A percentile compares a stretch with the other conserved stretches of the same genome.
Conservation (phyloP, 495 filamentous ascomycete species). For the Cladorrhinum samala region DNA sequence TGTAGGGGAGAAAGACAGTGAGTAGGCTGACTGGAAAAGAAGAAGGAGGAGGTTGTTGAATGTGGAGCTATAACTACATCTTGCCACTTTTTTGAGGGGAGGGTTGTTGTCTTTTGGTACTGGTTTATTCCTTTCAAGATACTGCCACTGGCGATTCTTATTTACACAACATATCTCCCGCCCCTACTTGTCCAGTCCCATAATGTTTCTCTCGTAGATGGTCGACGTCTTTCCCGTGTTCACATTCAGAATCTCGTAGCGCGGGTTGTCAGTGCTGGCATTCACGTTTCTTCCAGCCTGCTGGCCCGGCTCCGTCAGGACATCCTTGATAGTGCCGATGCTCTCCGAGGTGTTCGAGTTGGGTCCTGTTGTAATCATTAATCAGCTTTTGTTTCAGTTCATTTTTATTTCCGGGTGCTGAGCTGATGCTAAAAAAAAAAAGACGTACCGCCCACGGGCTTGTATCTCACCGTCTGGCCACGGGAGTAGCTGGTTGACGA, state of each 20-base stretch:
- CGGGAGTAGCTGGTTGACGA: background rate
- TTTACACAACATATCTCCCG: too few species aligned
- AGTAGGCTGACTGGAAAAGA: too few species aligned
- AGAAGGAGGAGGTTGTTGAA: too few species aligned
- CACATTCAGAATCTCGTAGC: slow-evolving; percentile 40
- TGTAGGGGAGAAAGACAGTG: too few species aligned
- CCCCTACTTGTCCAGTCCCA: slow-evolving; percentile 21
- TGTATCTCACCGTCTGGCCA: slow-evolving; percentile 6
- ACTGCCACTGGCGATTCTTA: too few species aligned
- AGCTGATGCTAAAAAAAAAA: background rate
- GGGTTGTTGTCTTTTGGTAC: too few species aligned
- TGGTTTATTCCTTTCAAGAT: too few species aligned
- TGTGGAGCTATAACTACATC: too few species aligned
- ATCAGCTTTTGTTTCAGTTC: too few species aligned
- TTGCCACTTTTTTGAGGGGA: too few species aligned
- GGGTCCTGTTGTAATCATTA: slow-evolving; percentile 20
- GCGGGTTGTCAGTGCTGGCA: slow-evolving; percentile 30
- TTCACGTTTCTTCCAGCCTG: slow-evolving; percentile 38
- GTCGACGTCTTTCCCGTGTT: slow-evolving; percentile 38
- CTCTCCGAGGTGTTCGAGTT: slow-evolving; percentile 35
- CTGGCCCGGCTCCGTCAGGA: slow-evolving; percentile 35
- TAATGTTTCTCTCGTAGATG: slow-evolving; percentile 38
- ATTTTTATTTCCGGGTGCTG: too few species aligned
- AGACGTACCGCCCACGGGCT: slow-evolving; percentile 6
- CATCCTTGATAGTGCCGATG: slow-evolving; percentile 31